Conservation (phyloP, 345 rosid species). For the Citrus trifoliata region DNA sequence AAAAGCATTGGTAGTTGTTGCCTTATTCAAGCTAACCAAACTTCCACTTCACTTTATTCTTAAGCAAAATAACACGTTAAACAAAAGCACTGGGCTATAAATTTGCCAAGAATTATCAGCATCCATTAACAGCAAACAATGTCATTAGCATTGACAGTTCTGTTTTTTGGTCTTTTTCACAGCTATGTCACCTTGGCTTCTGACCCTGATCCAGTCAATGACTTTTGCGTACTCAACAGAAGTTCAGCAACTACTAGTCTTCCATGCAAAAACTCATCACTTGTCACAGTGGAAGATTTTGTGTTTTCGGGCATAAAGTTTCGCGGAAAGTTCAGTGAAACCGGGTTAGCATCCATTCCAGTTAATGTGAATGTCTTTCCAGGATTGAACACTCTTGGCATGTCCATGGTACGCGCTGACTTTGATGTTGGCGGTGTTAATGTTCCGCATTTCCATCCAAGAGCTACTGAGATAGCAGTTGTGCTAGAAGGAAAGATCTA, state of each 20-base stretch:
- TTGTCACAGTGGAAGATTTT: conserved; percentile 58
- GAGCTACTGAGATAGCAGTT: conserved; percentile 69
- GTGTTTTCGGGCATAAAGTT: conserved; percentile 58
- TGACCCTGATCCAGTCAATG: conserved; percentile 76
- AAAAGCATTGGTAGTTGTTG: neutral
- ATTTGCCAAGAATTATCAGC: neutral
- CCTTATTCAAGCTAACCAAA: conserved; percentile 21
- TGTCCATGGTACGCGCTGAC: conserved; percentile 77
- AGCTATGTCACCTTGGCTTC: conserved; percentile 40
- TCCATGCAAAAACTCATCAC: conserved; percentile 67
- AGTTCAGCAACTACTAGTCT: conserved; percentile 9
- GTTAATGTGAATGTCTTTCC: conserved; percentile 62
- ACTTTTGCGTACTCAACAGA: conserved; percentile 57
- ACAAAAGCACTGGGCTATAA: conserved; percentile 4
- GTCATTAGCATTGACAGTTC: conserved; percentile 12
- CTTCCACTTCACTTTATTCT: conserved; percentile 20
- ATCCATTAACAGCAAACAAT: conserved; percentile 11
- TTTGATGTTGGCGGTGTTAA: conserved; percentile 60
- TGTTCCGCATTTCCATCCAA: conserved; percentile 78
- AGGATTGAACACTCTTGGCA: conserved; percentile 66
- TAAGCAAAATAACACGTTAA: conserved; percentile 20
- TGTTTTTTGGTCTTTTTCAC: conserved; percentile 22
- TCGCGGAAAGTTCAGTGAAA: conserved; percentile 45
- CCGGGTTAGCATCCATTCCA: conserved; percentile 54
- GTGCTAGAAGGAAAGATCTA: conserved; percentile 60